Evolutionary conservation across 148 eudicot genomes (phyloP), one percentile per base, ranked within the genome.

Genomic region (Heliosperma pusillum): DNA sequence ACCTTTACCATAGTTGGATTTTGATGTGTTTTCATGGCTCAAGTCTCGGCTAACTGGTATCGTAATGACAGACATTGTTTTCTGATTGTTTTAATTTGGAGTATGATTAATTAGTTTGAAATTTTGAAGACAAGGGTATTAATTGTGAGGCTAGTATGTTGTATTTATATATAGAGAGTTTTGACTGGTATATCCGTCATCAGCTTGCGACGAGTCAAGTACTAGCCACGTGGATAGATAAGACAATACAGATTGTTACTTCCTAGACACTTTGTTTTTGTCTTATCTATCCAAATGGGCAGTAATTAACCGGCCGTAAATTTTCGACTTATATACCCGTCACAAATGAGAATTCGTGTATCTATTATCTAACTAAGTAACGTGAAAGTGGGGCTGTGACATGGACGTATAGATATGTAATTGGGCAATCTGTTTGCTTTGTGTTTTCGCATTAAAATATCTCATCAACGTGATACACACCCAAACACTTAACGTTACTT

Each of bases 1-100:
- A 30, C 74, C 81, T 61, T 69, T 68, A n/a, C 75, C 74, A 19
- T 61, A 19, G 74, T 71, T 71, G 76, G 22, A 78, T 65, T 57
- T 80, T 1, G 61, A 20, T 52, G 1, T 76, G 20, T 65, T 80
- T 72, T 80, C 82, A 73, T 72, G 85, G 72, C 76, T 74, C 29
- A 73, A 73, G 68, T 15, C 77, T 78, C 82, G 81, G 25, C 81
- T 82, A 7, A 82, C 21, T 8, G 81, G 73, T 74, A 78, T 71
- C 53, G 16, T 10, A 50, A 50, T 2, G 19, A 82, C 52, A 40
- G 79, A 87, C 91, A 85, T 88, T 71, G 25, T 71, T 2, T 17
- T 53, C 12, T 25, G 10, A 17, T 19, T 29, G 9, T 15, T 27
- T n/a, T n/a, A n/a, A n/a, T n/a, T n/a, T n/a, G n/a, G n/a, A n/a